Base-by-base conservation (phyloP, 208 protist genomes). In the Acanthamoeba lenticulata region DNA sequence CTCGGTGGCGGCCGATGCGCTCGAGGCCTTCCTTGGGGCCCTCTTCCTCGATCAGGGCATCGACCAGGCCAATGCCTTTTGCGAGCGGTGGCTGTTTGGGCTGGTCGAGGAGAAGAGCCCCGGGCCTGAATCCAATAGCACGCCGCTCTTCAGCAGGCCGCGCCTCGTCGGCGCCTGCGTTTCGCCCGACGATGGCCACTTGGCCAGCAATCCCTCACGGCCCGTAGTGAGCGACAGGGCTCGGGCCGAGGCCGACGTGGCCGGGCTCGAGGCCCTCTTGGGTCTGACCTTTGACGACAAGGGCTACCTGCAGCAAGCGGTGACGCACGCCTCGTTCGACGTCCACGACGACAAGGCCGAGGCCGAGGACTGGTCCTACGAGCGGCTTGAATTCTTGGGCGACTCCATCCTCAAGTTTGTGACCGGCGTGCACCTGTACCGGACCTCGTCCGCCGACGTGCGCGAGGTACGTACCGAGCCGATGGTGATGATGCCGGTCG, bases 351-450 rank as follows among this genome's bases (percentile, higher is more conserved):
- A 17, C 27, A 9, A 77, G 29, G 34, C 6, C 34, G 15, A 74
- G 6, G 4, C 6, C 5, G 34, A 44, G 4, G 74, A 85, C 17
- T 15, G 74, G 21, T 55, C 74, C n/a, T 85, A 90, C 83, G 52
- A 90, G 36, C 83, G 49, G 49, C 55, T 90, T 1, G 83, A 90
- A 24, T 90, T 90, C n/a, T 36, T 90, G n/a, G 83, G 83, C 11
- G 83, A 90, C 32, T 36, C 49, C 6, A 11, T 90, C 34, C 83
- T 90, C 36, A 60, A 90, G 52, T 90, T 90, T 49, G 34, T 90
- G 17, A 69, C 83, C n/a, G n/a, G 32, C 36, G 52, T 60, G 2
- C 83, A 90, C 34, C 83, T 90, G 29, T 90, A 69, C 36, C 24
- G 24, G 24, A 6, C 5, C 13, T 42, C 55, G 29, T 32, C 83